Evolutionary conservation across 2,329 filamentous ascomycete species (phyloP).

Genomic region (Cryphonectria naterciae): DNA sequence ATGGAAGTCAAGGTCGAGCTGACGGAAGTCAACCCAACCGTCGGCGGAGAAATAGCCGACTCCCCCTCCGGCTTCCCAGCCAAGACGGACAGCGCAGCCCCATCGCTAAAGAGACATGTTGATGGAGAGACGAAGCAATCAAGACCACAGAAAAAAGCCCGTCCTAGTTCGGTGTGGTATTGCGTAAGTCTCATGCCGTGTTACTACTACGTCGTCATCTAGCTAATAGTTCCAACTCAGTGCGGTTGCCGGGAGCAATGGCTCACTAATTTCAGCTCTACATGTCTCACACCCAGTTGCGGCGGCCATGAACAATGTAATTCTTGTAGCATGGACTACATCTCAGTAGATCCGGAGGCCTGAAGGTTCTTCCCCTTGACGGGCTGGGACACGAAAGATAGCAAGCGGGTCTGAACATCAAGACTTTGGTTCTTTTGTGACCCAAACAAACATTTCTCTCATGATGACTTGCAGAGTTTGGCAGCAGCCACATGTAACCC

Average conservation of each 20-base stretch:
- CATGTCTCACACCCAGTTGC: conserved; percentile 20
- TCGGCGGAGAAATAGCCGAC: conserved; percentile 18
- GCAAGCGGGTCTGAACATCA: neutral
- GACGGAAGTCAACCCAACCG: conserved; percentile 16
- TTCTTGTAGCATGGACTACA: conserved; percentile 10
- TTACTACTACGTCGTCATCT: neutral
- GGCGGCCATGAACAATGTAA: conserved; percentile 22
- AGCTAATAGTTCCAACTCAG: conserved; percentile 18
- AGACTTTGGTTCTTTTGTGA: neutral
- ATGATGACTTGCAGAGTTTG: neutral
- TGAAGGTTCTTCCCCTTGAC: neutral
- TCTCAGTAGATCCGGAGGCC: conserved; percentile 8
- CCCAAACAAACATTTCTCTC: neutral
- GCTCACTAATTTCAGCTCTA: conserved; percentile 19
- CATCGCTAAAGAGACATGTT: conserved; percentile 12
- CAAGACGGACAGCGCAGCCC: neutral
- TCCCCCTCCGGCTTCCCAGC: conserved; percentile 1
- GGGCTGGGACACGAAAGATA: neutral
- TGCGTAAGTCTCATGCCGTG: conserved; percentile 19
- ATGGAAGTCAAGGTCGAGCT: conserved; percentile 17
- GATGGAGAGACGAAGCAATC: conserved; percentile 7
- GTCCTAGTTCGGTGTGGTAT: conserved; percentile 22
- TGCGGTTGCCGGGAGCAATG: conserved; percentile 23
- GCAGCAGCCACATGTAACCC: neutral
- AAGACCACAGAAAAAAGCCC: conserved; percentile 10